These are phyloP conservation scores for Aspergillus persii DNA, from an alignment of 2,329 filamentous ascomycete genomes.

Conservation along the genomic window DNA sequence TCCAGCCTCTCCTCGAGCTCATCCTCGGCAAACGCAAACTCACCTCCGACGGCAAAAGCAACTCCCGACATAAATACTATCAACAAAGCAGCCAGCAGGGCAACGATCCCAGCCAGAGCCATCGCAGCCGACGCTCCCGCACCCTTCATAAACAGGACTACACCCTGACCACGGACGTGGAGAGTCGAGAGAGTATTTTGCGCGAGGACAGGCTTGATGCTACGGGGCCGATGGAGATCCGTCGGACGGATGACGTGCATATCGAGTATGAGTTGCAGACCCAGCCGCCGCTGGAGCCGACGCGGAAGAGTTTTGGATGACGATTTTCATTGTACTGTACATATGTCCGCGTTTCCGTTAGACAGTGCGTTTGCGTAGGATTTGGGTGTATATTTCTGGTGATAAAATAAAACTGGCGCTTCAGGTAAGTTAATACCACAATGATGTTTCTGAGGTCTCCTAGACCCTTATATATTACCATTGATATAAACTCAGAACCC, in stretches of 20 bases:
- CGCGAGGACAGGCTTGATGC: not conserved
- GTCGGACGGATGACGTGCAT: slow-evolving; percentile 21
- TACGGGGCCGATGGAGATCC: slow-evolving; percentile 12
- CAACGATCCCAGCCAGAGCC: not conserved
- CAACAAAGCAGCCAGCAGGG: slow-evolving; percentile 2
- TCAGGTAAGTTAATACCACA: too few species aligned
- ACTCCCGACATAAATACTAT: slow-evolving; percentile 5
- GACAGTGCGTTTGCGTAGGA: too few species aligned
- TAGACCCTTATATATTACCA: too few species aligned
- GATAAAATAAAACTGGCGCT: not conserved
- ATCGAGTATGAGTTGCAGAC: slow-evolving; percentile 20
- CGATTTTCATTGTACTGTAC: not conserved
- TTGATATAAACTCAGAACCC: too few species aligned
- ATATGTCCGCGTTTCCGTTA: too few species aligned
- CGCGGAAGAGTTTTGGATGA: not conserved
- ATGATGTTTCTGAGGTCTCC: too few species aligned
- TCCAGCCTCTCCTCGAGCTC: slow-evolving; percentile 31
- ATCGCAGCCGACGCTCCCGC: not conserved
- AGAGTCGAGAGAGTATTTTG: slow-evolving; percentile 21
- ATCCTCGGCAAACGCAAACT: slow-evolving; percentile 14
- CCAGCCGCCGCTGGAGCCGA: not conserved
- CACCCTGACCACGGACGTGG: not conserved
- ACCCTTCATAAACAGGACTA: not conserved
- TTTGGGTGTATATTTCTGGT: not conserved
- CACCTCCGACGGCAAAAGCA: slow-evolving; percentile 1